Conservation (phyloP, 1,139 yeast species). For the Blastobotrys elegans region DNA sequence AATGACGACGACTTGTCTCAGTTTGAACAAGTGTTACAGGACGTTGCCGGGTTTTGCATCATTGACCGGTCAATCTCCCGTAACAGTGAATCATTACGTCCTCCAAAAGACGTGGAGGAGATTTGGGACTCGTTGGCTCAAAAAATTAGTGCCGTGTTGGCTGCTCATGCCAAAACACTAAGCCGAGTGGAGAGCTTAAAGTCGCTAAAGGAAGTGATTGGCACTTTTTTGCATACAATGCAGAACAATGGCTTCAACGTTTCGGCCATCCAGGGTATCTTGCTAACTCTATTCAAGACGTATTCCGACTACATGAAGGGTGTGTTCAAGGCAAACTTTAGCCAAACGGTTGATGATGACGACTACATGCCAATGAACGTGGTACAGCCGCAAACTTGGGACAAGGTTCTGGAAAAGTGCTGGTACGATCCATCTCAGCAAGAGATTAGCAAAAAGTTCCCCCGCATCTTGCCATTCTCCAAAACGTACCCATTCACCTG, state of each 20-base stretch:
- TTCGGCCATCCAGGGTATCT: slow-evolving; percentile 55
- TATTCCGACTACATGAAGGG: slow-evolving; percentile 53
- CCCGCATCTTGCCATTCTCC: slow-evolving; percentile 82
- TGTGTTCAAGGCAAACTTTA: slow-evolving; percentile 59
- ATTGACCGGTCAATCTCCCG: slow-evolving; percentile 65
- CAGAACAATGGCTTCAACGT: slow-evolving; percentile 66
- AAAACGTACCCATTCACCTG: slow-evolving; percentile 85
- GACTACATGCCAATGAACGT: slow-evolving; percentile 85
- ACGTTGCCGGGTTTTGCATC: slow-evolving; percentile 70
- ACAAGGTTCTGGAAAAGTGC: slow-evolving; percentile 55
- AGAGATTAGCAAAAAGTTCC: slow-evolving; percentile 47
- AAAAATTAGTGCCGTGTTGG: slow-evolving; percentile 30
- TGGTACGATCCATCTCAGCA: slow-evolving; percentile 59
- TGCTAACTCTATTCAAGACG: slow-evolving; percentile 55
- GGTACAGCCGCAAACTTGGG: slow-evolving; percentile 54
- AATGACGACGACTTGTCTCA: slow-evolving; percentile 20
- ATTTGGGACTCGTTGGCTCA: slow-evolving; percentile 66
- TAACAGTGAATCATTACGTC: slow-evolving; percentile 43
- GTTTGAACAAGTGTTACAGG: slow-evolving; percentile 40
- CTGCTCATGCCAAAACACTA: slow-evolving; percentile 25
- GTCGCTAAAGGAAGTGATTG: slow-evolving; percentile 54
- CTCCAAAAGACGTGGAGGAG: slow-evolving; percentile 52
- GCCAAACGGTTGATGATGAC: slow-evolving; percentile 63
- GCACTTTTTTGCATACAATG: slow-evolving; percentile 70
- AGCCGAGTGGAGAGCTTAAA: slow-evolving; percentile 37